Evolutionary conservation across 192 early-diverging fungal species (phyloP).

Genomic region (Spizellomyces sp.): DNA sequence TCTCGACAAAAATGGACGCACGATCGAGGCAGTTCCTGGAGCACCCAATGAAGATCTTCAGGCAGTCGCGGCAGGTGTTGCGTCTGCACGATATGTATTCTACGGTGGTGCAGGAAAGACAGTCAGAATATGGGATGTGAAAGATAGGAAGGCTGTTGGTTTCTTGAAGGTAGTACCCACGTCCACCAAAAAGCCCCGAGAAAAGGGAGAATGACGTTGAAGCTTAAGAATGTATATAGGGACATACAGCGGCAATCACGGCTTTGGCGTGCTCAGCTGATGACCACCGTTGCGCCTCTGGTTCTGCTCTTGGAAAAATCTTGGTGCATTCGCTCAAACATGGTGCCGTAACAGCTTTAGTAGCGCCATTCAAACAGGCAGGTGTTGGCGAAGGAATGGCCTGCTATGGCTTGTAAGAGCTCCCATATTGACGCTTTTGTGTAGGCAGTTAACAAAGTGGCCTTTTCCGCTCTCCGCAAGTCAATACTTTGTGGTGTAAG

Average conservation of each 20-base stretch:
- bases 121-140: conserved; percentile 33
- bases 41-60: not conserved
- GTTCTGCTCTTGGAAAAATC: conserved; percentile 18
- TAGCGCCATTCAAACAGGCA: conserved; percentile 36
- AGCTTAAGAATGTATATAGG: not conserved
- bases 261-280: conserved; percentile 19
- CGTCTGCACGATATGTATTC: conserved; percentile 15
- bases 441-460: conserved; percentile 36
- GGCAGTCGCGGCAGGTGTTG: conserved; percentile 1
- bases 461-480: conserved; percentile 44
- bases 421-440: not conserved
- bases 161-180: conserved; percentile 10
- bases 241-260: conserved; percentile 7
- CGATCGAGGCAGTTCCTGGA: not conserved
- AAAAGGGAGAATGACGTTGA: not conserved
- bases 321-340: conserved; percentile 39
- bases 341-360: conserved; percentile 28
- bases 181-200: not conserved
- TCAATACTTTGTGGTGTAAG: conserved; percentile 41
- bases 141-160: conserved; percentile 5
- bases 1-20: not conserved
- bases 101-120: conserved; percentile 15
- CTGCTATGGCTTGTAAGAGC: too few species aligned
- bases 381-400: not conserved
- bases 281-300: conserved; percentile 32